Conservation (phyloP, 176 grass and related monocot genomes). For the barley (Hordeum vulgare) region MorexV3_pseudomolecules_assembly NC_058524.1:485278660-485279159, state of each 20-base stretch:
- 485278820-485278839: constrained; percentile 82
- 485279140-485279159: background rate
- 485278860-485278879: constrained; percentile 60
- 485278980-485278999: constrained; percentile 4
- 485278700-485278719: too few relatives aligned
- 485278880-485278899: constrained; percentile 52
- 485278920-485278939: constrained; percentile 46
- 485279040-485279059: constrained; percentile 67
- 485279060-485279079: constrained; percentile 70
- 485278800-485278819: constrained; percentile 31
- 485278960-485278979: background rate
- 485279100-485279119: constrained; percentile 46
- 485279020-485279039: constrained; percentile 92
- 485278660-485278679: too few relatives aligned
- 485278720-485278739: too few relatives aligned
- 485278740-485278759: too few relatives aligned
- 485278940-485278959: background rate
- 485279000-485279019: constrained; percentile 92
- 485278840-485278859: constrained; percentile 73
- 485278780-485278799: background rate
- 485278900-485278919: constrained; percentile 79
- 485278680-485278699: too few relatives aligned
- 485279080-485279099: constrained; percentile 38
- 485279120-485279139: background rate
- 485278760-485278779: background rate